Evolutionary conservation across 2,329 filamentous ascomycete species (phyloP), one percentile per base, ranked within the genome.

Genomic region (Pseudocercospora ulei): DNA sequence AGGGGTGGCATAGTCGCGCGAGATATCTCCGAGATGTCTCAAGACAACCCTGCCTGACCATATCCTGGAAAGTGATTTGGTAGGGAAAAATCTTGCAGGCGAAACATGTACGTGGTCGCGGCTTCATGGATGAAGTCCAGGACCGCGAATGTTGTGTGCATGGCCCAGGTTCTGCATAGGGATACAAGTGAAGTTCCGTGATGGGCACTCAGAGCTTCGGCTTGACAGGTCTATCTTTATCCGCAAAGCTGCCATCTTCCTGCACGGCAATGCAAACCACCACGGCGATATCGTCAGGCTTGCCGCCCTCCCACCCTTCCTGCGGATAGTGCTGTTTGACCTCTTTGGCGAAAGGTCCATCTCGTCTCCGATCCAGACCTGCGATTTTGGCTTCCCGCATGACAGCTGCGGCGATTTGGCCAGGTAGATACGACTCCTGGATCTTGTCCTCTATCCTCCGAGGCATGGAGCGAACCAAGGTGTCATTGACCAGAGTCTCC

Each of bases 331-430:
- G 78, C 56, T 79, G 82, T 59, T 90, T 84, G 12, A 95, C 85
- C 61, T 95, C 86, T 62, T 84, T 94, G 25, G 90, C 86, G 62
- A 98, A 98, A 0, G 90, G 90, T 0, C 88, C 86, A 59, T 96
- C 83, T 36, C 83, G 67, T 55, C 81, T 84, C 33, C 71, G 74
- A 62, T 94, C 86, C 41, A 83, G 62, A 57, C 87, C 92, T 4
- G 87, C 86, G 5, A 74, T 68, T 63, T 95, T 95, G 4, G 90
- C 88, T 36, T 86, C 82, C 6, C 72, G 70, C 9, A 84, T 80
- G 41, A 98, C 78, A 22, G 82, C 79, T 2, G 78, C 75, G 0
- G 90, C 88, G 4, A 98, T 66, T 18, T 80, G 66, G 46, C 78
- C 81, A 58, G 94, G 87, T 29, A 95, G 67, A 9, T 76, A 83